Evolutionary conservation across 1,139 yeast species (phyloP).

Genomic region (Saccharomyces uvarum): DNA sequence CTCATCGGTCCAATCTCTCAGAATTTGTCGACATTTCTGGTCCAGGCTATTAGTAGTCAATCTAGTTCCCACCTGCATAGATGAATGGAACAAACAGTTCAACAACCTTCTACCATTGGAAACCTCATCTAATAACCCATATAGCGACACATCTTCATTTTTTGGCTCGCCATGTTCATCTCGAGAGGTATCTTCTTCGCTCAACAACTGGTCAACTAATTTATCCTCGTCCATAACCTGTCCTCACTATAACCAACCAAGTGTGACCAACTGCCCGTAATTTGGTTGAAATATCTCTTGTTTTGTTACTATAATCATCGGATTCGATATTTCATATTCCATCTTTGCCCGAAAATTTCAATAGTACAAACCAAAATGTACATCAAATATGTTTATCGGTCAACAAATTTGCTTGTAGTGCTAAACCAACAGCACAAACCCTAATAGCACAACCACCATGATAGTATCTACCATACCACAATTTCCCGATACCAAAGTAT

Average conservation of each 20-base stretch:
- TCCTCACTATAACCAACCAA: neutral
- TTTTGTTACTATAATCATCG: neutral
- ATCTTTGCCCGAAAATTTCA: constrained; percentile 1
- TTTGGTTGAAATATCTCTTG: neutral
- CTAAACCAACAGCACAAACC: neutral
- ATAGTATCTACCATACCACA: constrained; percentile 35
- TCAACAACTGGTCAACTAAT: neutral
- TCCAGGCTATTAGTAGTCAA: neutral
- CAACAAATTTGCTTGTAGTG: neutral
- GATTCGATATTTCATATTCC: neutral
- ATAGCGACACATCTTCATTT: constrained; percentile 9
- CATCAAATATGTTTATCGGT: neutral
- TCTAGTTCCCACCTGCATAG: neutral
- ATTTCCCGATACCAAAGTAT: constrained; percentile 34
- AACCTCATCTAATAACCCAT: constrained; percentile 20
- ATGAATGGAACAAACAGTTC: constrained; percentile 14
- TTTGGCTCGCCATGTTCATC: neutral
- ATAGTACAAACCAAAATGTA: neutral
- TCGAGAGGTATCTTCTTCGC: neutral
- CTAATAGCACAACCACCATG: constrained; percentile 5
- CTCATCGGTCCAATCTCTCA: constrained; percentile 20
- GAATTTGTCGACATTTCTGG: constrained; percentile 9
- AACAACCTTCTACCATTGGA: constrained; percentile 21
- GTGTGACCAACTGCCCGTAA: neutral
- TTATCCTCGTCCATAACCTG: neutral